A percentile compares a stretch with the other conserved stretches of the same genome.
These are phyloP conservation scores for Kokia cookei DNA, from an alignment of 441 rosid species.

Conservation along the genomic window DNA sequence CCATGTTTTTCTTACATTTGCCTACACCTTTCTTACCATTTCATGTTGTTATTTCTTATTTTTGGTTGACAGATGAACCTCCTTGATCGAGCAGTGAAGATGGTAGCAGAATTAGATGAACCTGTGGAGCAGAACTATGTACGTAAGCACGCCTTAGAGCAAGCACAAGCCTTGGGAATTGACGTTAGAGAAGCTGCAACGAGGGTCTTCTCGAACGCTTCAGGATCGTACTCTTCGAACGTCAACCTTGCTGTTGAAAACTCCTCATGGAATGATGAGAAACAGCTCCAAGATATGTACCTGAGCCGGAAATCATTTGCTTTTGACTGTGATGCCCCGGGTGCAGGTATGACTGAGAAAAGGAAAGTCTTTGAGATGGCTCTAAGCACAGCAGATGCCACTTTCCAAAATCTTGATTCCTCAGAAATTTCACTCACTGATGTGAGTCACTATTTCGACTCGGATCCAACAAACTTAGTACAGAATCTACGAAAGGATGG, in stretches of 20 bases:
- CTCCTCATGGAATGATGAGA: constrained; percentile 99
- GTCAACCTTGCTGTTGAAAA: constrained; percentile 93
- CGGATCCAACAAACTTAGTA: constrained; percentile 93
- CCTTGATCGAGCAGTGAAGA: constrained; percentile 92
- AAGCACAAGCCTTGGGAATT: constrained; percentile 78
- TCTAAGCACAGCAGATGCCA: constrained; percentile 89
- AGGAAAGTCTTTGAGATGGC: constrained; percentile 94
- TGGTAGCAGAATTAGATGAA: constrained; percentile 97
- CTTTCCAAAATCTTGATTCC: constrained; percentile 96
- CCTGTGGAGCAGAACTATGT: constrained; percentile 81
- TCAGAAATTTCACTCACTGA: constrained; percentile 96
- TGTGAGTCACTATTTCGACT: constrained; percentile 96
- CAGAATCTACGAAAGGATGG: constrained; percentile 88
- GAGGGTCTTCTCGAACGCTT: constrained; percentile 83
- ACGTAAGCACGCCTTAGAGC: constrained; percentile 88
- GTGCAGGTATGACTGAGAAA: constrained; percentile 93
- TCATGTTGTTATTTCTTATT: constrained; percentile 2
- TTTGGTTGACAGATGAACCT: constrained; percentile 74
- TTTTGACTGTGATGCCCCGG: constrained; percentile 88
- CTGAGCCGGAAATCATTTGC: constrained; percentile 96
- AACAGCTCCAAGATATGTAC: constrained; percentile 99
- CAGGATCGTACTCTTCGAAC: constrained; percentile 89
- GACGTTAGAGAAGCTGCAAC: constrained; percentile 91
- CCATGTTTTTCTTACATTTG: neutral
- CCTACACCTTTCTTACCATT: neutral